Evolutionary conservation across 441 rosid species (phyloP).

Genomic region (Jatropha multifida): DNA sequence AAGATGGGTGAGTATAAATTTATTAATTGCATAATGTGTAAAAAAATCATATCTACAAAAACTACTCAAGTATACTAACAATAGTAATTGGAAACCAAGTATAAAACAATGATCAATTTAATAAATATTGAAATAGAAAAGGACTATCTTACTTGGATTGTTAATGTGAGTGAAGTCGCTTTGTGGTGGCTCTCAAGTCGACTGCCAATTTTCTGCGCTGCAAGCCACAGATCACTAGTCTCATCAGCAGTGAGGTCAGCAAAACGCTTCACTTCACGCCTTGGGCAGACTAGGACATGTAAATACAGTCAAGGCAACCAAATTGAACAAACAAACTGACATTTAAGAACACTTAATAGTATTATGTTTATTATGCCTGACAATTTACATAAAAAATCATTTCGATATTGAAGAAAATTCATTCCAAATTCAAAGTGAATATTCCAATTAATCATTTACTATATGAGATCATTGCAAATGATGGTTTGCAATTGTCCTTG

Average conservation of each 20-base stretch:
- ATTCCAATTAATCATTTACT: not conserved
- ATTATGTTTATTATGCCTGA: not conserved
- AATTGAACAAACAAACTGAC: conserved; percentile 10
- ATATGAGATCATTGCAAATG: no score
- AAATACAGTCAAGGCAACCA: conserved; percentile 49
- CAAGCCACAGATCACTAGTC: conserved; percentile 71
- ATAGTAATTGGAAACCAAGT: not conserved
- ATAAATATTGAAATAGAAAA: not conserved
- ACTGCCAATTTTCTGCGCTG: conserved; percentile 69
- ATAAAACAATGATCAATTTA: not conserved
- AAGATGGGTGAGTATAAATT: not conserved
- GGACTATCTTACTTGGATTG: conserved; percentile 61
- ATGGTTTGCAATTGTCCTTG: no score
- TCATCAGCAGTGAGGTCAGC: conserved; percentile 78
- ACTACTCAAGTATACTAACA: not conserved
- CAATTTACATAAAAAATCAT: not conserved
- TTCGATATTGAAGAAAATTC: not conserved
- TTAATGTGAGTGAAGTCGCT: conserved; percentile 77
- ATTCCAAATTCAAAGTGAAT: not conserved
- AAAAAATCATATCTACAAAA: not conserved
- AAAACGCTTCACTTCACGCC: conserved; percentile 80
- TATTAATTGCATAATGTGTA: not conserved
- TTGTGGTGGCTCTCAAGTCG: conserved; percentile 68
- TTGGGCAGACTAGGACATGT: conserved; percentile 94
- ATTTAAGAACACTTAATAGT: not conserved